A percentile compares a stretch with the other conserved stretches of the same genome.
These are phyloP conservation scores for Cladophialophora psammophila DNA, from an alignment of 2,329 filamentous ascomycete species.

Conservation along the genomic window DNA sequence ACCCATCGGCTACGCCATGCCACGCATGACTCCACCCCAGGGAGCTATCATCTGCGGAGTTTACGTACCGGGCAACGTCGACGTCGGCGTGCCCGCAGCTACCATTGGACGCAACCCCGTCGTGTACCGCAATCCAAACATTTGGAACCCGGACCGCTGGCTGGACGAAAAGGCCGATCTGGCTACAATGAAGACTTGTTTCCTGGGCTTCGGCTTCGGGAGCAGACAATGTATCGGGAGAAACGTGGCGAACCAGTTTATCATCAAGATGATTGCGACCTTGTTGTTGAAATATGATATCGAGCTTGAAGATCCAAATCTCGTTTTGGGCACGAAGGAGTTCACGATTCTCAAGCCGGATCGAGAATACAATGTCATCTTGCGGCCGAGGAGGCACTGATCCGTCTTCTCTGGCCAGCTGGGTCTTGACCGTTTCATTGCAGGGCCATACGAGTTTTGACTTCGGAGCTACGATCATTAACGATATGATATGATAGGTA, in stretches of 20 bases:
- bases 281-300: slow-evolving; percentile 34
- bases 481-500: not conserved
- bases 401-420: not conserved
- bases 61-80: slow-evolving; percentile 42
- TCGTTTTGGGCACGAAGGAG: slow-evolving; percentile 31
- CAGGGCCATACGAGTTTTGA: not conserved
- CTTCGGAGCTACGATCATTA: not conserved
- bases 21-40: slow-evolving; percentile 43
- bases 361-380: slow-evolving; percentile 31
- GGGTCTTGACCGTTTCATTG: not conserved
- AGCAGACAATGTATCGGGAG: slow-evolving; percentile 34
- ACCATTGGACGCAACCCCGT: slow-evolving; percentile 29
- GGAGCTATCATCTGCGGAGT: slow-evolving; percentile 42
- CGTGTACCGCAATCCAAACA: slow-evolving; percentile 32
- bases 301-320: slow-evolving; percentile 28
- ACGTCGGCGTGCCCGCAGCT: slow-evolving; percentile 34
- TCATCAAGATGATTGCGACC: slow-evolving; percentile 34
- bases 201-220: slow-evolving; percentile 32
- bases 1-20: slow-evolving; percentile 42
- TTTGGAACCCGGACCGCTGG: slow-evolving; percentile 37
- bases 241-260: slow-evolving; percentile 34
- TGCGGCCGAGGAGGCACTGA: slow-evolving; percentile 24
- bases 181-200: slow-evolving; percentile 30
- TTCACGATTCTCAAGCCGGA: slow-evolving; percentile 35
- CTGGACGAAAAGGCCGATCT: slow-evolving; percentile 31